Conservation (phyloP, 352 stramenopile genomes). For the Thraustochytrium sp. region DNA sequence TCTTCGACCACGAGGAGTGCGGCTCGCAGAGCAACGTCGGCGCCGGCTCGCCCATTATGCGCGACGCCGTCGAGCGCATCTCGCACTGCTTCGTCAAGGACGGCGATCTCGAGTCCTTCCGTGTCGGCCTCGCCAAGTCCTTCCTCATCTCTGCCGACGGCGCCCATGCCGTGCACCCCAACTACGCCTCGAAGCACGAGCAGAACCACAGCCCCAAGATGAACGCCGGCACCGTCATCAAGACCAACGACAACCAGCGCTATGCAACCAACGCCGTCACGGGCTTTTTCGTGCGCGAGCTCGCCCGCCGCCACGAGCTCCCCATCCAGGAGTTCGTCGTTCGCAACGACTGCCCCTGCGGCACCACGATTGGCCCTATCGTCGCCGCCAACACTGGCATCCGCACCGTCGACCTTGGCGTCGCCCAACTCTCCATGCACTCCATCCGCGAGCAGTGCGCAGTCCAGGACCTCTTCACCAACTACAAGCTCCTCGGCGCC, state of each 20-base stretch:
- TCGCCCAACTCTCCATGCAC: slow-evolving; percentile 95
- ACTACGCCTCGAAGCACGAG: slow-evolving; percentile 93
- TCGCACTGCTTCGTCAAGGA: slow-evolving; percentile 44
- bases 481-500: slow-evolving; percentile 39
- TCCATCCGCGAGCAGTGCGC: slow-evolving; percentile 91
- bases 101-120: background rate
- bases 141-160: slow-evolving; percentile 87
- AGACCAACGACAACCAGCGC: slow-evolving; percentile 94
- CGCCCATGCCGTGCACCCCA: slow-evolving; percentile 94
- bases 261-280: slow-evolving; percentile 92
- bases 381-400: slow-evolving; percentile 89
- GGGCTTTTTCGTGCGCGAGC: slow-evolving; percentile 81
- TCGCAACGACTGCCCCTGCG: slow-evolving; percentile 89
- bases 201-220: slow-evolving; percentile 79
- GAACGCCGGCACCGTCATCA: slow-evolving; percentile 93
- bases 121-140: slow-evolving; percentile 40
- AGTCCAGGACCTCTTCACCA: slow-evolving; percentile 69
- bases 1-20: slow-evolving; percentile 98
- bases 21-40: slow-evolving; percentile 63
- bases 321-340: slow-evolving; percentile 92
- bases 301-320: slow-evolving; percentile 70
- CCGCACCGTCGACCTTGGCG: slow-evolving; percentile 90
- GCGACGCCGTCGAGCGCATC: slow-evolving; percentile 58
- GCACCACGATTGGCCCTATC: slow-evolving; percentile 94
- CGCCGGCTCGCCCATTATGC: slow-evolving; percentile 59